Conservation (phyloP, 306 rosid species). For the Cucumis sativus region Cucumber_9930_V3 NC_026657.2:31736001-31736500, state of each 20-base stretch:
- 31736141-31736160: not conserved
- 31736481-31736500: constrained; percentile 54
- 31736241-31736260: constrained; percentile 63
- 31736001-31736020: not conserved
- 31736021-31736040: not conserved
- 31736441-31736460: constrained; percentile 14
- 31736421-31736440: constrained; percentile 15
- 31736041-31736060: not conserved
- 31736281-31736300: constrained; percentile 65
- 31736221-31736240: constrained; percentile 77
- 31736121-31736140: not conserved
- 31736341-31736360: constrained; percentile 89
- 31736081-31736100: not conserved
- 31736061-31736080: not conserved
- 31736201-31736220: constrained; percentile 60
- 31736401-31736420: constrained; percentile 13
- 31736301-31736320: constrained; percentile 96
- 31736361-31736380: constrained; percentile 91
- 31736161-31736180: not conserved
- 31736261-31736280: constrained; percentile 43
- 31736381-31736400: constrained; percentile 28
- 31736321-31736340: constrained; percentile 97
- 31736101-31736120: not conserved
- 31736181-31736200: not conserved
- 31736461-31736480: constrained; percentile 81